These are phyloP conservation scores for Cocos nucifera DNA, from an alignment of 176 grass and related monocot genomes.

Conservation along the genomic window DNA sequence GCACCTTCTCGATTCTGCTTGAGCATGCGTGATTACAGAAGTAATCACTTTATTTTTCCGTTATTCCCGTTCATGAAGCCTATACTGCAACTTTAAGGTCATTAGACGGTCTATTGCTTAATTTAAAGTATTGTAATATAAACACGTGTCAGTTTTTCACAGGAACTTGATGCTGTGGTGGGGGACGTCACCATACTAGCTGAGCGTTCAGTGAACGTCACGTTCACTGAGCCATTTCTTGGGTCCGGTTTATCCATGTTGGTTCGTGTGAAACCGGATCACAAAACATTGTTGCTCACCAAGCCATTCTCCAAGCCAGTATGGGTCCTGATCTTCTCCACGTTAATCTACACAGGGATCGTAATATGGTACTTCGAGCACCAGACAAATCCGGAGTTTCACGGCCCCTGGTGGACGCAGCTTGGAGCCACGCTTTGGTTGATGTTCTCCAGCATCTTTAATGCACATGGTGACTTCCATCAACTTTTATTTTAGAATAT, in stretches of 20 bases:
- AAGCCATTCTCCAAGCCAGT: conserved; percentile 14
- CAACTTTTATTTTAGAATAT: too few relatives aligned
- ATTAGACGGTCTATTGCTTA: too few relatives aligned
- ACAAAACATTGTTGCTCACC: conserved; percentile 1
- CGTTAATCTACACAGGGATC: neutral
- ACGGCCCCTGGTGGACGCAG: conserved; percentile 1
- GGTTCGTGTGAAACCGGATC: neutral
- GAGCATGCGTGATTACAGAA: too few relatives aligned
- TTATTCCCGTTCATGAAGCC: too few relatives aligned
- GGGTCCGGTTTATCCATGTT: conserved; percentile 24
- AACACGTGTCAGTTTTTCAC: neutral
- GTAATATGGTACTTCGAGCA: conserved; percentile 20
- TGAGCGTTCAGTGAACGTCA: neutral
- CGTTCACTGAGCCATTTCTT: conserved; percentile 25
- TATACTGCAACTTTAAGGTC: too few relatives aligned
- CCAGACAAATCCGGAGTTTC: conserved; percentile 7
- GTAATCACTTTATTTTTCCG: too few relatives aligned
- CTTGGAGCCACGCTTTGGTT: conserved; percentile 23
- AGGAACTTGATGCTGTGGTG: conserved; percentile 25
- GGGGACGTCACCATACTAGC: conserved; percentile 30
- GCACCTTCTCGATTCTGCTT: too few relatives aligned
- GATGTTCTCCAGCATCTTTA: conserved; percentile 14
- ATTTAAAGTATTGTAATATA: too few relatives aligned
- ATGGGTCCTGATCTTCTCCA: conserved; percentile 15
- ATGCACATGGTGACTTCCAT: conserved; percentile 5